These are phyloP conservation scores for Grosmannia huntii DNA, from an alignment of 2,329 filamentous ascomycete species.

Conservation along the genomic window DNA sequence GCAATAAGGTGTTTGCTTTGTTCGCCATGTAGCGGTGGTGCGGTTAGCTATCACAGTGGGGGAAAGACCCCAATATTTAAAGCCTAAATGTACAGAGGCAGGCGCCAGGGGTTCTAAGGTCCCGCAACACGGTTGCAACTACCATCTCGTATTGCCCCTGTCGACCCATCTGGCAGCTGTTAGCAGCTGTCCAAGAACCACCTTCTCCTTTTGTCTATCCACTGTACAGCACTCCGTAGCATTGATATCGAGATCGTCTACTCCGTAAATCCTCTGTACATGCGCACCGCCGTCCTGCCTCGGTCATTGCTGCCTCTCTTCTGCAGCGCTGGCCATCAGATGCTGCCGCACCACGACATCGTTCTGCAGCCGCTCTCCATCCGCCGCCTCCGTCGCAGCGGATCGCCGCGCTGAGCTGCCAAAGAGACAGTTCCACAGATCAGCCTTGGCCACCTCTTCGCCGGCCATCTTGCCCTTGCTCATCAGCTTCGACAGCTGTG, in stretches of 20 bases:
- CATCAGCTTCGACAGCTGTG: constrained; percentile 57
- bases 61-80: not conserved
- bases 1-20: not conserved
- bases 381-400: not conserved
- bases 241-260: too few relatives aligned
- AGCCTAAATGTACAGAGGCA: not conserved
- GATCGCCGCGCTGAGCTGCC: constrained; percentile 33
- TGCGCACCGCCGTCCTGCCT: not conserved
- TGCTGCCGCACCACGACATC: constrained; percentile 20
- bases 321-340: constrained; percentile 32
- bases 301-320: constrained; percentile 18
- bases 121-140: not conserved
- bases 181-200: not conserved
- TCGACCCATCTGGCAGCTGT: not conserved
- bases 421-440: constrained; percentile 86
- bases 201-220: too few relatives aligned
- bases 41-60: not conserved
- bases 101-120: not conserved
- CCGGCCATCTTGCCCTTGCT: constrained; percentile 57
- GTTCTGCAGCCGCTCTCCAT: constrained; percentile 4
- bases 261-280: not conserved
- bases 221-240: too few relatives aligned
- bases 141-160: not conserved
- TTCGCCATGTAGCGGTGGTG: not conserved
- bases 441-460: constrained; percentile 64